Percentiles rank a stretch among this genome's conserved stretches.
These are phyloP conservation scores for Baorangia bicolor DNA, from an alignment of 768 basidiomycete species.

Conservation along the genomic window DNA sequence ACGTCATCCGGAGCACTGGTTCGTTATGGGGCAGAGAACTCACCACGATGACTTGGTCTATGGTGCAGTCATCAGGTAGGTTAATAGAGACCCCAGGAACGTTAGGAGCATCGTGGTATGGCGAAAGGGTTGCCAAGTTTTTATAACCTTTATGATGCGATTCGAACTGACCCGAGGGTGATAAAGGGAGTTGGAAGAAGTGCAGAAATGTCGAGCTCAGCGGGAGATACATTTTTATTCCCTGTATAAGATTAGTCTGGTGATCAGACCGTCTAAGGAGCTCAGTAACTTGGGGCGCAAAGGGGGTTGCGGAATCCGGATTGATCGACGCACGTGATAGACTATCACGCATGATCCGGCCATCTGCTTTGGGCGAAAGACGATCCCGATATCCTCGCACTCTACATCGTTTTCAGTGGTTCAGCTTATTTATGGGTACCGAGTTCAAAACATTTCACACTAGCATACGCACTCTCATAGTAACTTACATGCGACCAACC, in stretches of 20 bases:
- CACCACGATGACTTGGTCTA: slow-evolving; percentile 41
- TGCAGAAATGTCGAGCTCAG: slow-evolving; percentile 1
- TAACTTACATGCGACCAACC: background rate
- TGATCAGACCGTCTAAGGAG: too few species aligned
- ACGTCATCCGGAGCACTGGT: background rate
- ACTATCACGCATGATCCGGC: too few species aligned
- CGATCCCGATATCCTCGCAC: too few species aligned
- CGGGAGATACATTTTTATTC: slow-evolving; percentile 15
- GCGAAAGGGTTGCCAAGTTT: slow-evolving; percentile 37
- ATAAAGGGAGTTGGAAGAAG: slow-evolving; percentile 10
- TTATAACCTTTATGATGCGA: background rate
- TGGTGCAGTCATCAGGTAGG: slow-evolving; percentile 38
- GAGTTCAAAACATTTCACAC: too few species aligned
- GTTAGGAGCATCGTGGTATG: slow-evolving; percentile 35
- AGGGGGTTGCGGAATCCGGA: too few species aligned
- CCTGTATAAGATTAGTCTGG: background rate
- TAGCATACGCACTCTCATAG: background rate
- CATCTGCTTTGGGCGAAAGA: background rate
- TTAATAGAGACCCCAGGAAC: slow-evolving; percentile 26
- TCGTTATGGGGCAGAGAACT: background rate
- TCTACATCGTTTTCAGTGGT: too few species aligned
- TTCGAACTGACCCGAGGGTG: background rate
- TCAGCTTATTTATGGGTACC: too few species aligned
- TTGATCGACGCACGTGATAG: too few species aligned
- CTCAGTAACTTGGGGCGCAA: too few species aligned